These are phyloP conservation scores for Pyrus communis DNA, from an alignment of 306 rosid genomes.

Conservation along the genomic window DNA sequence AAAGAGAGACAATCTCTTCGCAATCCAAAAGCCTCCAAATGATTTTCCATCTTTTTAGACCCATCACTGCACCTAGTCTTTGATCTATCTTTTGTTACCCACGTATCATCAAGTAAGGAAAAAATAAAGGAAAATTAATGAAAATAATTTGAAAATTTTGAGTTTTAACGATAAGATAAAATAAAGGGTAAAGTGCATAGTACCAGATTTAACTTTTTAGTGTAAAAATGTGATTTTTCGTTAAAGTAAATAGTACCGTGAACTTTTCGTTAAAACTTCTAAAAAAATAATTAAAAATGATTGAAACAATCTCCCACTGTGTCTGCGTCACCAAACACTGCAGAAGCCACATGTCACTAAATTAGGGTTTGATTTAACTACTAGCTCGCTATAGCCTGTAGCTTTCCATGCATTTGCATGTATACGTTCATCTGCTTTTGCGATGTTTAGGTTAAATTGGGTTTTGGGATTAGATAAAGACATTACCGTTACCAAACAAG, in stretches of 20 bases:
- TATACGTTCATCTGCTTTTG: neutral
- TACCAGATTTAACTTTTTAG: no score
- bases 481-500: neutral
- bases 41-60: neutral
- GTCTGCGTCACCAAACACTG: neutral
- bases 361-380: neutral
- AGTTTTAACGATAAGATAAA: no score
- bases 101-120: neutral
- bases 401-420: neutral
- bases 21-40: neutral
- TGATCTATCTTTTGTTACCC: neutral
- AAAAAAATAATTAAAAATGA: no score
- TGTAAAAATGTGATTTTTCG: no score
- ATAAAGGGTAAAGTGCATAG: no score
- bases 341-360: neutral
- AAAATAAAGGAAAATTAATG: no score
- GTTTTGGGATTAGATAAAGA: neutral
- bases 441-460: neutral
- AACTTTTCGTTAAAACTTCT: no score
- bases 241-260: no score
- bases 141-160: no score
- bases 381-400: neutral
- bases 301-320: neutral
- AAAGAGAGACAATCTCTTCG: neutral
- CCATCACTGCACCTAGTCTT: neutral